These are phyloP conservation scores for Trichosporon coremiiforme DNA, from an alignment of 1,284 basidiomycete genomes.

Conservation along the genomic window DNA sequence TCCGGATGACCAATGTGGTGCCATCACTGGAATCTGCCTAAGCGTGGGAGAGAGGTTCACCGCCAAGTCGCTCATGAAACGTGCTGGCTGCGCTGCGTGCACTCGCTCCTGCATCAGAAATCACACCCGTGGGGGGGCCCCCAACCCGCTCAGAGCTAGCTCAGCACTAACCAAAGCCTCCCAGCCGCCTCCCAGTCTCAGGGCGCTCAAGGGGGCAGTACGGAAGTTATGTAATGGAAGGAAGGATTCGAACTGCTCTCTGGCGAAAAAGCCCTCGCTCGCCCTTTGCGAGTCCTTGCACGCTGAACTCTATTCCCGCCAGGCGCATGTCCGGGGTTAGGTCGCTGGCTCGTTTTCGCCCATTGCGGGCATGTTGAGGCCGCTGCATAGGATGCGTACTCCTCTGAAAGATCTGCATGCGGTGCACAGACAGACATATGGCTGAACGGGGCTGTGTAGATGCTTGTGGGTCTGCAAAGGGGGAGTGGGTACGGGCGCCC, in stretches of 20 bases:
- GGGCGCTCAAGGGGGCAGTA: not conserved
- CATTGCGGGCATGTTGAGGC: not conserved
- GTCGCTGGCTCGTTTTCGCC: not conserved
- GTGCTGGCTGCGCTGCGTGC: not conserved
- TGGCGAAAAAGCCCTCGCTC: not conserved
- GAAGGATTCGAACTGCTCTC: not conserved
- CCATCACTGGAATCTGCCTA: not conserved
- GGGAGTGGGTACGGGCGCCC: not conserved
- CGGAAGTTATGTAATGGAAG: slow-evolving; percentile 5
- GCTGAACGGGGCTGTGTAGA: not conserved
- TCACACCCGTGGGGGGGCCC: slow-evolving; percentile 4
- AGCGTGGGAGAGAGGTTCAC: not conserved
- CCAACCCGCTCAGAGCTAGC: not conserved
- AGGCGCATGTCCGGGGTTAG: not conserved
- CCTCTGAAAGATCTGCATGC: not conserved
- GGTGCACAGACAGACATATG: not conserved
- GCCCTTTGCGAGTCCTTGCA: not conserved
- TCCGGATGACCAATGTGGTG: not conserved
- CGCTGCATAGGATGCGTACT: not conserved
- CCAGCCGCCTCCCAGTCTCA: not conserved
- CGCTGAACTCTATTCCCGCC: not conserved
- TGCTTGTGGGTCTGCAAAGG: not conserved
- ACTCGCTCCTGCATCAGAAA: slow-evolving; percentile 1
- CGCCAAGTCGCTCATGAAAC: slow-evolving; percentile 1
- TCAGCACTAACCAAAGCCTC: not conserved